Base-by-base conservation (phyloP, 805 yeast genomes). In the Starmerella cellae region DNA sequence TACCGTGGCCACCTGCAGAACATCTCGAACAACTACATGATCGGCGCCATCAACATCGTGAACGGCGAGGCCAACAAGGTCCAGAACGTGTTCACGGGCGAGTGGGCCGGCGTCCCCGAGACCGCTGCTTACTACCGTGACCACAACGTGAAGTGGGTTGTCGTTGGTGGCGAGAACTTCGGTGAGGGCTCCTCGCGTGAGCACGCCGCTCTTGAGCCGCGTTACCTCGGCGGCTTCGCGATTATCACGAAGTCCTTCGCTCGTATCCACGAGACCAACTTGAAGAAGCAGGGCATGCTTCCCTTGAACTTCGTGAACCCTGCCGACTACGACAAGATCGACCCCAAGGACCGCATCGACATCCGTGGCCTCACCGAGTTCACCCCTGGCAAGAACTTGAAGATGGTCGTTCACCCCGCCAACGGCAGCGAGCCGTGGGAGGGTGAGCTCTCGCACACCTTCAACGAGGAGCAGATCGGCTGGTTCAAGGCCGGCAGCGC, bases 161-260 rank as follows among this genome's bases (percentile, higher is more conserved):
- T 88, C 54, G 75, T 88, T 62, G 98, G 96, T 69, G 97, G 84
- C 62, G 96, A 88, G 71, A 88, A 88, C 74, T 83, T 87, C 61
- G 98, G 98, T 75, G 98, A 88, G 74, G 98, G 98, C 73, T 87
- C 96, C 51, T 88, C 97, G 58, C 84, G 98, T 76, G 98, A 88
- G 73, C 98, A 88, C 67, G 98, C 97, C 63, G 98, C 98, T 58
- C 77, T 88, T 65, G 95, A 87, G 76, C 98, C 98, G 73, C 82
- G 98, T 74, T 91, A 70, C 87, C 75, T 88, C 64, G 96, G 96
- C 75, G 97, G 93, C 60, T 84, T 82, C 63, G 96, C 96, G 58
- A 88, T 88, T 69, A 82, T 88, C 62, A 84, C 95, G 66, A 88
- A 84, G 70, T 87, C 96, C 37, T 91, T 91, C 65, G 97, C 97